Percentiles rank a stretch among this genome's conserved stretches.
phyloP scores from a whole-genome alignment of 139 green algal genomes.

The Tetraselmis striata region DNA sequence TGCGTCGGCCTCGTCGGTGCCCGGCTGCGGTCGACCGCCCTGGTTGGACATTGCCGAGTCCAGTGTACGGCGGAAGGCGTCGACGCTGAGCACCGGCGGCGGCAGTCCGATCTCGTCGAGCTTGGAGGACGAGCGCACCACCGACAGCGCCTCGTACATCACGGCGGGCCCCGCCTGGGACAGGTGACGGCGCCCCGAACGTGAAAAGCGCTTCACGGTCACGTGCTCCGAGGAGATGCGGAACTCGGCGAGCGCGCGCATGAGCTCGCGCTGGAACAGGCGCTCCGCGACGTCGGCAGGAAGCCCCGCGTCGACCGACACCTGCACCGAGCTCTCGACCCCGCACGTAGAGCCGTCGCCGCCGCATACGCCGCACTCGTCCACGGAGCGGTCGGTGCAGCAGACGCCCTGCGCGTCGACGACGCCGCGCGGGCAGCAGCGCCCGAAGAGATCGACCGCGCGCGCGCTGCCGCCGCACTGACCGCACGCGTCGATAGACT shows the following conservation, averaged over 20 bases:
- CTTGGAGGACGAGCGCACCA: not conserved
- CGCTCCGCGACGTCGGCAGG: not conserved
- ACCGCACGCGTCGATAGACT: slow-evolving; percentile 37
- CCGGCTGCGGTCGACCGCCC: too few relatives aligned
- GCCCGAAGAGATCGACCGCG: slow-evolving; percentile 27
- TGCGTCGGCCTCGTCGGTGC: not conserved
- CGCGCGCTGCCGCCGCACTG: slow-evolving; percentile 31
- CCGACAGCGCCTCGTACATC: not conserved
- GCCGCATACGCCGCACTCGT: slow-evolving; percentile 51
- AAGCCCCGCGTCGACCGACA: not conserved
- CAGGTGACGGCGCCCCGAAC: not conserved
- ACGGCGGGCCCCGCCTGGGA: not conserved
- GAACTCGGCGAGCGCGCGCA: not conserved
- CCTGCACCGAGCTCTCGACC: not conserved
- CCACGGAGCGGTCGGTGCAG: slow-evolving; percentile 30
- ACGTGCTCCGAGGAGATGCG: not conserved
- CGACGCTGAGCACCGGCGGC: not conserved
- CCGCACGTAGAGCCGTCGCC: slow-evolving; percentile 31
- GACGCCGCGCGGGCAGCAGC: slow-evolving; percentile 27
- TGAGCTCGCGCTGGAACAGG: not conserved
- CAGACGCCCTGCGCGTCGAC: slow-evolving; percentile 41
- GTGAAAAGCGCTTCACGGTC: not conserved
- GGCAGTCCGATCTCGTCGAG: not conserved
- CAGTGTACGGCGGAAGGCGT: too few relatives aligned
- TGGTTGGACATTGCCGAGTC: not conserved